These are phyloP conservation scores for Anisogramma anomala DNA, from an alignment of 2,329 filamentous ascomycete genomes.

Conservation along the genomic window DNA sequence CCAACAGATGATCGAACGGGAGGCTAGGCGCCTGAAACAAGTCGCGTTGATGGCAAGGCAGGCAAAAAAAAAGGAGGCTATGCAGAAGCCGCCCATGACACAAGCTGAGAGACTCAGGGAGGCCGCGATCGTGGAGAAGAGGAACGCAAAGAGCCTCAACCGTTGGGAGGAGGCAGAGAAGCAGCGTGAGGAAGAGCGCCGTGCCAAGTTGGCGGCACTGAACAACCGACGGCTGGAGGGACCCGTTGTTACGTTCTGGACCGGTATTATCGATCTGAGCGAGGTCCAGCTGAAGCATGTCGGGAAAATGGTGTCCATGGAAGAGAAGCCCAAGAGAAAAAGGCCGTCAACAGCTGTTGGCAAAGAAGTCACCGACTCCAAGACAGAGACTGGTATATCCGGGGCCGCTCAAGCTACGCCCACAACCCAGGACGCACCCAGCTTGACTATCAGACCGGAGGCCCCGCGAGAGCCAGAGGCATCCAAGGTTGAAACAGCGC, in stretches of 20 bases:
- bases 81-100: constrained; percentile 71
- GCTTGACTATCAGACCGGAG: neutral
- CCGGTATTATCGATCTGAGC: constrained; percentile 74
- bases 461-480: constrained; percentile 8
- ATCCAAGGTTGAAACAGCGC: constrained; percentile 9
- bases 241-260: constrained; percentile 86
- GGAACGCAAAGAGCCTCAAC: constrained; percentile 82
- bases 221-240: constrained; percentile 79
- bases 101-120: constrained; percentile 77
- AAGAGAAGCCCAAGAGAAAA: constrained; percentile 46
- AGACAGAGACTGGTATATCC: constrained; percentile 13
- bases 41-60: constrained; percentile 55
- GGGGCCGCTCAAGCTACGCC: constrained; percentile 13
- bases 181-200: constrained; percentile 71
- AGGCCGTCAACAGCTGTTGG: constrained; percentile 27
- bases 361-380: constrained; percentile 15
- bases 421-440: constrained; percentile 2
- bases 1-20: constrained; percentile 62
- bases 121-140: constrained; percentile 70
- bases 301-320: constrained; percentile 52
- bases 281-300: constrained; percentile 63
- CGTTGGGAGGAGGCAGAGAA: constrained; percentile 91
- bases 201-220: constrained; percentile 72
- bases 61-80: constrained; percentile 58
- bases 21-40: constrained; percentile 59